phyloP scores from a whole-genome alignment of 129 eudicot genomes.

The Sambucus nigra region DNA sequence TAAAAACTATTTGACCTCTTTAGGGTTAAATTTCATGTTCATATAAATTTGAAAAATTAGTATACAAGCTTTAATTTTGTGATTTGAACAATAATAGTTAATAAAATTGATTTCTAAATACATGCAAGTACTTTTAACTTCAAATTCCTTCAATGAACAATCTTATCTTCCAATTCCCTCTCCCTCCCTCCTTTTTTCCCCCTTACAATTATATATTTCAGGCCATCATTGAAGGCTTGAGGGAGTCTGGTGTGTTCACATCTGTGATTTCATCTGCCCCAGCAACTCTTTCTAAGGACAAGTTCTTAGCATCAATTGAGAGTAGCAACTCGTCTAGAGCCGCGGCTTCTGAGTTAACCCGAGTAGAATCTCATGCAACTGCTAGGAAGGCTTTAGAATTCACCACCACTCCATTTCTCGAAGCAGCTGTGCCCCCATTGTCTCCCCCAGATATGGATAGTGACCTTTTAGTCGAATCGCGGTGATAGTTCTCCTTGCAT shows the following conservation, averaged over 20 bases:
- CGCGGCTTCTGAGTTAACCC: conserved; percentile 23
- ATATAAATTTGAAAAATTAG: too few relatives aligned
- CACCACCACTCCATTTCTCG: conserved; percentile 13
- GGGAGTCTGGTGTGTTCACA: conserved; percentile 72
- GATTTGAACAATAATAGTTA: too few relatives aligned
- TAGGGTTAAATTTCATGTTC: too few relatives aligned
- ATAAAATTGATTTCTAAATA: too few relatives aligned
- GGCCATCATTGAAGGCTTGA: conserved; percentile 82
- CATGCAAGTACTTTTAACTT: too few relatives aligned
- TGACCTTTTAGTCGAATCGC: conserved; percentile 23
- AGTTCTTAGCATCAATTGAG: conserved; percentile 61
- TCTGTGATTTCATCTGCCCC: conserved; percentile 68
- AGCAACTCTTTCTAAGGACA: conserved; percentile 47
- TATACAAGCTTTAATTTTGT: too few relatives aligned
- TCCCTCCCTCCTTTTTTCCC: too few relatives aligned
- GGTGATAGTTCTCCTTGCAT: conserved; percentile 21
- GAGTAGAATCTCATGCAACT: conserved; percentile 41
- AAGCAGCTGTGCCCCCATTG: conserved; percentile 81
- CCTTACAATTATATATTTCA: conserved; percentile 14
- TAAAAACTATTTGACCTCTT: too few relatives aligned
- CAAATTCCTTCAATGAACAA: too few relatives aligned
- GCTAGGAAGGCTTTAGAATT: conserved; percentile 55
- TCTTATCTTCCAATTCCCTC: not conserved
- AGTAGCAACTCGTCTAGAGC: conserved; percentile 56
- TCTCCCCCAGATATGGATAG: conserved; percentile 65